Evolutionary conservation across 2,329 filamentous ascomycete genomes (phyloP).

Genomic region (Leptographium flavum): DNA sequence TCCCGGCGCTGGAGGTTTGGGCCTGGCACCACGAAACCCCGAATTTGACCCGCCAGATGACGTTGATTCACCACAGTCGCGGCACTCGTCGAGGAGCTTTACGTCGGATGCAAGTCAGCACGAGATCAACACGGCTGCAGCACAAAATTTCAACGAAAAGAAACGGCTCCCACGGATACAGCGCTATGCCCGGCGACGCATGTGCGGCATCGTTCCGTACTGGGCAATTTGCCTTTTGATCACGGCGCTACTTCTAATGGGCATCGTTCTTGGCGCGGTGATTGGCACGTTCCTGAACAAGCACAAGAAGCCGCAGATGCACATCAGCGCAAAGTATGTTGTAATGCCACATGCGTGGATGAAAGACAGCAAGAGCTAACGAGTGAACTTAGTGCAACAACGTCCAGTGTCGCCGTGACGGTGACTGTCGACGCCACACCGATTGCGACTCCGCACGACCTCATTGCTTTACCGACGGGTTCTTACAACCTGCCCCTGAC

Average conservation of each 20-base stretch:
- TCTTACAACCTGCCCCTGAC: slow-evolving; percentile 39
- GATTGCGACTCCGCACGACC: slow-evolving; percentile 34
- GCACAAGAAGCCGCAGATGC: slow-evolving; percentile 15
- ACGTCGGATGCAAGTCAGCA: slow-evolving; percentile 35
- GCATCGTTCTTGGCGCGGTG: slow-evolving; percentile 41
- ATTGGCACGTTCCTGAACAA: slow-evolving; percentile 31
- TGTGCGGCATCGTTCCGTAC: slow-evolving; percentile 45
- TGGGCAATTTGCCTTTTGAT: slow-evolving; percentile 43
- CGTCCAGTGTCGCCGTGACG: slow-evolving; percentile 14
- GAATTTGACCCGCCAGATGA: slow-evolving; percentile 48
- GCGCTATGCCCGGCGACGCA: slow-evolving; percentile 34
- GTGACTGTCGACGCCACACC: slow-evolving; percentile 34
- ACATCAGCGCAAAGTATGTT: not conserved
- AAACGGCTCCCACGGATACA: slow-evolving; percentile 37
- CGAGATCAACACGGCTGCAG: slow-evolving; percentile 37
- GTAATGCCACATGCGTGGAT: too few species aligned
- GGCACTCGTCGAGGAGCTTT: slow-evolving; percentile 37
- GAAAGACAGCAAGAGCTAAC: too few species aligned
- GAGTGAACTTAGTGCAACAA: not conserved
- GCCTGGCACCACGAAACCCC: slow-evolving; percentile 45
- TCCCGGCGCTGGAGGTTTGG: slow-evolving; percentile 46
- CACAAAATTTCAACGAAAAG: slow-evolving; percentile 32
- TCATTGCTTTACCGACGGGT: slow-evolving; percentile 40
- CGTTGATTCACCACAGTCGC: slow-evolving; percentile 33
- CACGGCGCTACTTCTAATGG: slow-evolving; percentile 35